phyloP scores from a whole-genome alignment of 257 asterid species.

The Voacanga thouarsii region DNA sequence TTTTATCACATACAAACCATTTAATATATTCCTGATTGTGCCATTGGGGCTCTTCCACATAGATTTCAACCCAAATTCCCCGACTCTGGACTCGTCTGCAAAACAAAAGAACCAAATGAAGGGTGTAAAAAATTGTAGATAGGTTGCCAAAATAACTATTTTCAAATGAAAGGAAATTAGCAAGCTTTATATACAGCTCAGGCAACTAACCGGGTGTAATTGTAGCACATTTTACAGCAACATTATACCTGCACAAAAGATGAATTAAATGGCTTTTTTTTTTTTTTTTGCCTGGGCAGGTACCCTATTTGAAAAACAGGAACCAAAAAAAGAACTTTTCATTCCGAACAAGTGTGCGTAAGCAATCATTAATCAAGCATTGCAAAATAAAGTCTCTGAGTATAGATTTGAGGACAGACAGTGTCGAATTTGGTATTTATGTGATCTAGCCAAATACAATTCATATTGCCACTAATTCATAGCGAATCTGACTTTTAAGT shows the following conservation, averaged over 20 bases:
- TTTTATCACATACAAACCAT: constrained; percentile 45
- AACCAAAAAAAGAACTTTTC: background rate
- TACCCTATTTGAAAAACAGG: background rate
- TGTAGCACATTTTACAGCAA: constrained; percentile 94
- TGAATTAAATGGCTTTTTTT: background rate
- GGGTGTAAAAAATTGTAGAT: background rate
- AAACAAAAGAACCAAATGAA: background rate
- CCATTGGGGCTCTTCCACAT: constrained; percentile 99
- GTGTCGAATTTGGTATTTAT: background rate
- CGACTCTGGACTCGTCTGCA: constrained; percentile 84
- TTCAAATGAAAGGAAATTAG: background rate
- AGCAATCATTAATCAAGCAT: background rate
- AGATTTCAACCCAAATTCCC: constrained; percentile 76
- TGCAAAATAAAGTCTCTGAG: background rate
- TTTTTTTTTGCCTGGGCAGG: background rate
- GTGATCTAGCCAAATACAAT: background rate
- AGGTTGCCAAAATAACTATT: background rate
- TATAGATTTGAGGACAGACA: background rate
- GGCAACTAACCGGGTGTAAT: constrained; percentile 77
- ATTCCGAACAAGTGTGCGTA: background rate
- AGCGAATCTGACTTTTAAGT: background rate
- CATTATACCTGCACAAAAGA: constrained; percentile 64
- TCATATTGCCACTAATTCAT: background rate
- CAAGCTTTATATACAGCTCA: background rate
- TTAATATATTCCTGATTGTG: constrained; percentile 80